Conservation (phyloP, 2,329 filamentous ascomycete genomes). For the Teratosphaeria gauchensis region DNA sequence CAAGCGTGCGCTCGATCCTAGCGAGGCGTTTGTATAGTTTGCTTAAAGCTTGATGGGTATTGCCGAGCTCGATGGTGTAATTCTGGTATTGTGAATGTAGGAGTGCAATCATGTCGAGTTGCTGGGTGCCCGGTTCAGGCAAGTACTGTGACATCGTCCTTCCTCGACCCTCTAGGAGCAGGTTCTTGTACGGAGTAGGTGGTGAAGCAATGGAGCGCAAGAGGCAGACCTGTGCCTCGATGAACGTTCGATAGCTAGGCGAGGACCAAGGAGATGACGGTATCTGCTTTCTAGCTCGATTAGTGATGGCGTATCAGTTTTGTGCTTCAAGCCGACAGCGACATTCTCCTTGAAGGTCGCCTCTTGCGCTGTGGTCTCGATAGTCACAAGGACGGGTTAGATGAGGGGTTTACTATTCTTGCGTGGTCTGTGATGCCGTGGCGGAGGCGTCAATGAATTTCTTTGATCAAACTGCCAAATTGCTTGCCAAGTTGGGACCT, state of each 20-base stretch:
- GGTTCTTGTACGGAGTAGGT: not conserved
- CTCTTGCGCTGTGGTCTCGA: not conserved
- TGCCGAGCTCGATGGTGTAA: constrained; percentile 18
- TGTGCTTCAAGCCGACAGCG: not conserved
- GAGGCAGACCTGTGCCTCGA: constrained; percentile 10
- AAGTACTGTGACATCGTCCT: not conserved
- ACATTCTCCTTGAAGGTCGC: not conserved
- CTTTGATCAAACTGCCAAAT: not conserved
- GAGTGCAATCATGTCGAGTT: constrained; percentile 13
- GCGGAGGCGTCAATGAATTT: not conserved
- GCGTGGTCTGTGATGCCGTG: not conserved
- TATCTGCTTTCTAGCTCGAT: not conserved
- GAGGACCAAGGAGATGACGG: not conserved
- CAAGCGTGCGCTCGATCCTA: constrained; percentile 13
- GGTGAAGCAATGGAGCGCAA: constrained; percentile 12
- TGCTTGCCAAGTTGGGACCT: not conserved
- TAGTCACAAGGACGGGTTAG: not conserved
- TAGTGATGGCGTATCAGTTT: not conserved
- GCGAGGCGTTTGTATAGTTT: constrained; percentile 21
- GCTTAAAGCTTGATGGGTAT: constrained; percentile 18
- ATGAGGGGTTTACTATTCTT: not conserved
- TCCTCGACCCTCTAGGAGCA: not conserved
- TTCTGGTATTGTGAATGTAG: constrained; percentile 18
- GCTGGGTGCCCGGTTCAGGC: not conserved
- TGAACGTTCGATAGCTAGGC: not conserved